These are phyloP conservation scores for Rhexocercosporidium sp. DNA, from an alignment of 2,329 filamentous ascomycete species.

Conservation along the genomic window DNA sequence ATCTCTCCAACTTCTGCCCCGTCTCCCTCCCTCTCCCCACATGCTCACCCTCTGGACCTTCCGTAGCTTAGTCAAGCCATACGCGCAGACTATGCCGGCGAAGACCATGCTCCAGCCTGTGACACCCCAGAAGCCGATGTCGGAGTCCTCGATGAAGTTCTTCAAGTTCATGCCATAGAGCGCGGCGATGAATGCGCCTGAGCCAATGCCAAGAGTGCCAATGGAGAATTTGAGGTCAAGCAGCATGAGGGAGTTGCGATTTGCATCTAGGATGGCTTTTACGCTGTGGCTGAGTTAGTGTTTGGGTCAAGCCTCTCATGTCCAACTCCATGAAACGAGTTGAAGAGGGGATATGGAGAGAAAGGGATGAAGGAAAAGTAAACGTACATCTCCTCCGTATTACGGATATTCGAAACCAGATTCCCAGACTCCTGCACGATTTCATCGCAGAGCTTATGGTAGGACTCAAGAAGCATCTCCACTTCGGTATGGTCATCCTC, in stretches of 20 bases:
- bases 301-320: not conserved
- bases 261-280: slow-evolving; percentile 95
- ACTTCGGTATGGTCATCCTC: slow-evolving; percentile 94
- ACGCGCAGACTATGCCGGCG: slow-evolving; percentile 79
- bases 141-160: slow-evolving; percentile 95
- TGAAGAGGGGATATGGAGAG: not conserved
- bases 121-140: slow-evolving; percentile 82
- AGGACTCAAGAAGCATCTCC: slow-evolving; percentile 95
- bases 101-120: slow-evolving; percentile 73
- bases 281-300: slow-evolving; percentile 60
- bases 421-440: slow-evolving; percentile 96
- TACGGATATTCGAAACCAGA: slow-evolving; percentile 90
- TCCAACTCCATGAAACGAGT: not conserved
- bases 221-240: slow-evolving; percentile 96
- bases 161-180: slow-evolving; percentile 99
- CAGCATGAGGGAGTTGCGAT: slow-evolving; percentile 97
- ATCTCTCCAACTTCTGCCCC: slow-evolving; percentile 39
- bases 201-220: slow-evolving; percentile 90
- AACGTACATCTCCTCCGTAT: slow-evolving; percentile 95
- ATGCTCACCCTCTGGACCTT: slow-evolving; percentile 89
- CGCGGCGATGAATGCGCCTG: slow-evolving; percentile 94
- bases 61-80: slow-evolving; percentile 82
- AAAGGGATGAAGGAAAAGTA: not conserved
- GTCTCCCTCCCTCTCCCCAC: slow-evolving; percentile 52
- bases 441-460: slow-evolving; percentile 97